Conservation (phyloP, 1,284 basidiomycete species). For the Schizophyllum commune region DNA sequence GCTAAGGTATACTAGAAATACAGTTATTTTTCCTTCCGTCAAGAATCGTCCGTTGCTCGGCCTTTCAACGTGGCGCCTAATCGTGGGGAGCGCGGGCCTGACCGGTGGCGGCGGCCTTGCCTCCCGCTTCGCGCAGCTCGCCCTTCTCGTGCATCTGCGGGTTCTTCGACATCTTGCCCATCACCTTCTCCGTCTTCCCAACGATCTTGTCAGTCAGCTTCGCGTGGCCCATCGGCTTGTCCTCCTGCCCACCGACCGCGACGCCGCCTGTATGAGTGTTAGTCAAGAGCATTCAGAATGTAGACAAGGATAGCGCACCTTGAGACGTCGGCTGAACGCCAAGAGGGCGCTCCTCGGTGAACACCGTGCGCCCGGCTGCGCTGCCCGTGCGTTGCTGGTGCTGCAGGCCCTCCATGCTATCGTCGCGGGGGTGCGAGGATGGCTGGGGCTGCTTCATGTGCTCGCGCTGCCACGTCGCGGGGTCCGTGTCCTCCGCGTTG, state of each 20-base stretch:
- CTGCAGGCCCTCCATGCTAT: neutral
- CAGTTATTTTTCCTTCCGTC: neutral
- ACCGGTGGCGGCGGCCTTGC: constrained; percentile 33
- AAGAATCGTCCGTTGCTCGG: neutral
- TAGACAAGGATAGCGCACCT: constrained; percentile 20
- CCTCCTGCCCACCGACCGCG: constrained; percentile 32
- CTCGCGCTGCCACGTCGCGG: neutral
- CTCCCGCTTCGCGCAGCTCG: constrained; percentile 44
- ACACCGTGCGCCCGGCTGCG: constrained; percentile 22
- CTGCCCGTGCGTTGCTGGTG: neutral
- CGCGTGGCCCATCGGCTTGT: constrained; percentile 36
- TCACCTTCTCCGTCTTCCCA: constrained; percentile 49
- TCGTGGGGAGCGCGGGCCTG: constrained; percentile 5
- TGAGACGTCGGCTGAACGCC: constrained; percentile 28
- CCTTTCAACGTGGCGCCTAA: neutral
- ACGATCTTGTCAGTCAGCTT: constrained; percentile 40
- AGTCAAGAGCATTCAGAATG: neutral
- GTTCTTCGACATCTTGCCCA: constrained; percentile 41
- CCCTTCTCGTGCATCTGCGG: constrained; percentile 47
- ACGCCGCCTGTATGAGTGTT: constrained; percentile 28
- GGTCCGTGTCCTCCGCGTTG: neutral
- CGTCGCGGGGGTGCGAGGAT: neutral
- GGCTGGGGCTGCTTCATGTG: neutral
- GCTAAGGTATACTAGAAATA: neutral
- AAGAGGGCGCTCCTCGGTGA: constrained; percentile 31